Conservation (phyloP, 2,329 filamentous ascomycete species). For the Aspergillus costaricaensis region DNA sequence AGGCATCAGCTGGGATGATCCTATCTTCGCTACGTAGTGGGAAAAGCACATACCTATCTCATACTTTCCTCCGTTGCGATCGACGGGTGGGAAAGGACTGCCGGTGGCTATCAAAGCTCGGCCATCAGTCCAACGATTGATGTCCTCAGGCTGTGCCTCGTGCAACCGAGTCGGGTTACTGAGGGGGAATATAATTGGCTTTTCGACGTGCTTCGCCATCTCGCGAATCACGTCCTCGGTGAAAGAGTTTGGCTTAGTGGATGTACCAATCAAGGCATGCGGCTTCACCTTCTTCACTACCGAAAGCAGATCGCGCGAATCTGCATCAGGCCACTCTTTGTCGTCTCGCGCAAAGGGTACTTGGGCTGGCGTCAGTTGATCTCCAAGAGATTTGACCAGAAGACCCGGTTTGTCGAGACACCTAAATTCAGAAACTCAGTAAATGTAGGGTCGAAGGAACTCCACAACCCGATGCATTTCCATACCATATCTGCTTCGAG, state of each 20-base stretch:
- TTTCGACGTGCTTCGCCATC: slow-evolving; percentile 72
- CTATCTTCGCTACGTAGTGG: background rate
- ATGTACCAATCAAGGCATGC: slow-evolving; percentile 81
- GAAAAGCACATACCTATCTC: slow-evolving; percentile 51
- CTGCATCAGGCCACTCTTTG: slow-evolving; percentile 61
- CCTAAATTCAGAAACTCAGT: slow-evolving; percentile 47
- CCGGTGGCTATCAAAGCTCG: slow-evolving; percentile 80
- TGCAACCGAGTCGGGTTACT: slow-evolving; percentile 84
- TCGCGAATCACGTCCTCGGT: slow-evolving; percentile 71
- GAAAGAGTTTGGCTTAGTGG: slow-evolving; percentile 74
- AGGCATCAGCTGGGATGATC: background rate
- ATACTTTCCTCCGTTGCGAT: slow-evolving; percentile 56
- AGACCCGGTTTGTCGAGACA: slow-evolving; percentile 80
- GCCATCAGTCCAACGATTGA: slow-evolving; percentile 77
- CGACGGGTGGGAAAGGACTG: slow-evolving; percentile 76
- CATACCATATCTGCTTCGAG: slow-evolving; percentile 3
- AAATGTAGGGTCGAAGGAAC: background rate
- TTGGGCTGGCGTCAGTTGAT: slow-evolving; percentile 68
- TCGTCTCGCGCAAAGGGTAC: slow-evolving; percentile 65
- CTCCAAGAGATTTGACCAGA: slow-evolving; percentile 63
- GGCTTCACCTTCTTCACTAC: slow-evolving; percentile 73
- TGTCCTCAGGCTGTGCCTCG: slow-evolving; percentile 75
- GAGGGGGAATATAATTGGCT: slow-evolving; percentile 78
- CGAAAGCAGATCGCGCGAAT: slow-evolving; percentile 61
- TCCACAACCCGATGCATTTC: background rate